Evolutionary conservation across 1,284 basidiomycete genomes (phyloP), one percentile per base, ranked within the genome.

Genomic region (Ustilago vetiveriae): DNA sequence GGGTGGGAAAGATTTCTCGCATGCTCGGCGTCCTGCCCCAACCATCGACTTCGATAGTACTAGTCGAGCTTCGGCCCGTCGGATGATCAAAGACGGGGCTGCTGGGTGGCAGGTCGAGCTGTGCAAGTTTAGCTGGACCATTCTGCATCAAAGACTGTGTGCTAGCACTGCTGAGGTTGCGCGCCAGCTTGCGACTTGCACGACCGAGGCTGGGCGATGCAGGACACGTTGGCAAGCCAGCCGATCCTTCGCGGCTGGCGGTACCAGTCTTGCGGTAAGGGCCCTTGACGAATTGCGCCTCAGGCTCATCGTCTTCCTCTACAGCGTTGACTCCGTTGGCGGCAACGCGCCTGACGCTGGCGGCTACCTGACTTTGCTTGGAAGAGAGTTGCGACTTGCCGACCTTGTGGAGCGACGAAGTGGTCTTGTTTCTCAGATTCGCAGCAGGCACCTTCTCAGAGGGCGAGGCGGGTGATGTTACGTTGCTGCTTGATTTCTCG

Each of bases 1-100:
- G 67, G 13, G 72, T 72, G 0, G 72, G 72, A 39, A 74, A 74
- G 21, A 74, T 58, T 38, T 72, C 72, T n/a, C 59, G 39, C 67
- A 74, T 72, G 27, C 57, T 67, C 5, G 66, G 55, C 13, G 72
- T 59, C 19, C 64, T 23, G 5, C 62, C 58, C 72, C 72, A 74
- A 8, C 62, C 71, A 51, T 74, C 72, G 21, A 70, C 55, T 37
- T 67, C 49, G 33, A 59, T 41, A 9, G 44, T 50, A 16, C 50
- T 41, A 3, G 45, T 38, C 23, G 52, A 51, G 7, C 45, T 52
- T 17, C 50, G 44, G n/a, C 49, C 45, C 0, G 66, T 63, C 11
- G 67, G 67, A 29, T 71, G 68, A 36, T 72, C 63, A 30, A 72
- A 67, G 7, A 46, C 33, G 2, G 63, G 68, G 23, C 63, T 62